A percentile compares a stretch with the other conserved stretches of the same genome.
Conservation (phyloP, 306 rosid species). For the Hippophae rhamnoides region DNA sequence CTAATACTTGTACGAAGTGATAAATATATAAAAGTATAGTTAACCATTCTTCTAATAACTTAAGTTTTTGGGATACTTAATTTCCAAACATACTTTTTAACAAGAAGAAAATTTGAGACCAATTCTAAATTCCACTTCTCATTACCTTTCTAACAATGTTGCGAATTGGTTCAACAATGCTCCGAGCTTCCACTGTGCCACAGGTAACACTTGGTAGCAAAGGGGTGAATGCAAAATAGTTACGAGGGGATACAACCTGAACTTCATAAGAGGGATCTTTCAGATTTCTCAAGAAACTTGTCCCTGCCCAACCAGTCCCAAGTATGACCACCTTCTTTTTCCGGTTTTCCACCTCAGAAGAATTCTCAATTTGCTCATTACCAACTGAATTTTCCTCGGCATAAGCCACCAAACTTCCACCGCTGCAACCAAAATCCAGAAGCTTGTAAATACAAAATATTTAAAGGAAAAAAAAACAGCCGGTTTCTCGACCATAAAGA, state of each 20-base stretch:
- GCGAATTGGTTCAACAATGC: slow-evolving; percentile 88
- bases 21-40: too few relatives aligned
- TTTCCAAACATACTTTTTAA: too few relatives aligned
- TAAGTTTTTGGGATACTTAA: too few relatives aligned
- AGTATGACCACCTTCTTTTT: slow-evolving; percentile 83
- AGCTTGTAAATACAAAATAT: too few relatives aligned
- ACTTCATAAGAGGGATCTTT: slow-evolving; percentile 57
- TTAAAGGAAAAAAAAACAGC: too few relatives aligned
- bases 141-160: slow-evolving; percentile 65
- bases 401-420: slow-evolving; percentile 67
- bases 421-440: slow-evolving; percentile 34
- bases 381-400: slow-evolving; percentile 36
- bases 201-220: slow-evolving; percentile 88
- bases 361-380: slow-evolving; percentile 7
- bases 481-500: too few relatives aligned
- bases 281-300: slow-evolving; percentile 78
- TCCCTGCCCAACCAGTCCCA: slow-evolving; percentile 99
- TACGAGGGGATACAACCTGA: slow-evolving; percentile 81
- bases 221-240: slow-evolving; percentile 91
- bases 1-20: too few relatives aligned
- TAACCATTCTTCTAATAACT: too few relatives aligned
- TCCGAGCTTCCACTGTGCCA: slow-evolving; percentile 89
- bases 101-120: not conserved
- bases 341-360: slow-evolving; percentile 31
- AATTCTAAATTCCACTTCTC: not conserved